phyloP scores from a whole-genome alignment of 176 grass and related monocot species.

The Cocos nucifera region DNA sequence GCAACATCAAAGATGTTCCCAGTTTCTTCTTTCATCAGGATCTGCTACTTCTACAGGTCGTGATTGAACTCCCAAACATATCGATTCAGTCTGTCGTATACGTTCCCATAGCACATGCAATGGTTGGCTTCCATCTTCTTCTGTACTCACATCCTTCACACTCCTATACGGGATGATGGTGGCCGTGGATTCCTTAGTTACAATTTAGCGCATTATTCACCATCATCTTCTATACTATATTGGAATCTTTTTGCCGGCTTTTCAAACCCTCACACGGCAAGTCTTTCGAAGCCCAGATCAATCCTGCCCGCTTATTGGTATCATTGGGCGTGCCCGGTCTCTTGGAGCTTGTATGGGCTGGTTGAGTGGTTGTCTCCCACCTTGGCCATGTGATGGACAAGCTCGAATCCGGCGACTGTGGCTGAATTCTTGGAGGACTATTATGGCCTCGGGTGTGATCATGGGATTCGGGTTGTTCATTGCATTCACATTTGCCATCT shows the following conservation, averaged over 20 bases:
- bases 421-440: constrained; percentile 38
- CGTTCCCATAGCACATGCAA: constrained; percentile 48
- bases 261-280: constrained; percentile 62
- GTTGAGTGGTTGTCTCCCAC: constrained; percentile 59
- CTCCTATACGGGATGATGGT: constrained; percentile 89
- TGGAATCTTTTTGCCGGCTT: constrained; percentile 92
- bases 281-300: constrained; percentile 8
- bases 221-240: constrained; percentile 60
- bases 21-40: too few relatives aligned
- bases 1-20: too few relatives aligned
- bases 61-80: too few relatives aligned
- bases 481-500: constrained; percentile 65
- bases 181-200: constrained; percentile 63
- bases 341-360: constrained; percentile 76
- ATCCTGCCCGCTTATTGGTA: neutral
- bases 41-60: too few relatives aligned
- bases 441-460: constrained; percentile 50
- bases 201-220: constrained; percentile 67
- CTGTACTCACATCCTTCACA: constrained; percentile 96
- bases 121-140: constrained; percentile 86
- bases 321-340: constrained; percentile 59
- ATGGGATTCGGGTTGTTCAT: constrained; percentile 38
- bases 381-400: constrained; percentile 27
- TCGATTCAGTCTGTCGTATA: constrained; percentile 25
- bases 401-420: neutral